Percentiles rank a stretch among this genome's conserved stretches.
Evolutionary conservation across 108 stramenopile genomes (phyloP).

Genomic region (Conticribra guillardii): DNA sequence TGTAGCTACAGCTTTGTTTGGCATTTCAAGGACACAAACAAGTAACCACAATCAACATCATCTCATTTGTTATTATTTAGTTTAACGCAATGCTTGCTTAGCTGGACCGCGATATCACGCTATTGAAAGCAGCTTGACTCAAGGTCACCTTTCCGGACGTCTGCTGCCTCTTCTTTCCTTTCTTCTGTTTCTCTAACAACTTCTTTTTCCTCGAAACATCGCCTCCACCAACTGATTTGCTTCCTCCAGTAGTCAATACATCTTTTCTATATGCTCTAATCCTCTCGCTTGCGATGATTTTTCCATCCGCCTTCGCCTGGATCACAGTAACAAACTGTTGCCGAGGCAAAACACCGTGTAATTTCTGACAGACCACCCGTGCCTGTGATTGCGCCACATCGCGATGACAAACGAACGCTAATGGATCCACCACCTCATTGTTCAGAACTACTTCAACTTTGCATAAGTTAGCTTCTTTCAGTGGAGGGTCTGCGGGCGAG

Average conservation of each 20-base stretch:
- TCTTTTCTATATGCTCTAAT: constrained; percentile 96
- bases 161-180: constrained; percentile 97
- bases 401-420: constrained; percentile 92
- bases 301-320: constrained; percentile 93
- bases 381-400: constrained; percentile 79
- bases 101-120: constrained; percentile 67
- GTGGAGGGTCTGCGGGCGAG: constrained; percentile 68
- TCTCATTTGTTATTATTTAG: too few relatives aligned
- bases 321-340: constrained; percentile 98
- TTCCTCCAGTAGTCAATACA: constrained; percentile 92
- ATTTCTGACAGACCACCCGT: constrained; percentile 86
- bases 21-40: too few relatives aligned
- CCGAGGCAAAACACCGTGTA: constrained; percentile 91
- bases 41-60: too few relatives aligned
- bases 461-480: constrained; percentile 75
- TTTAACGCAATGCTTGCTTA: too few relatives aligned
- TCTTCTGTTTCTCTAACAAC: constrained; percentile 97
- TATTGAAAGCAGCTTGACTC: constrained; percentile 97
- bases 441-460: constrained; percentile 98
- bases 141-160: constrained; percentile 91
- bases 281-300: constrained; percentile 83
- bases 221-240: constrained; percentile 96
- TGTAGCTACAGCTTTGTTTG: too few relatives aligned
- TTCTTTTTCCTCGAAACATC: constrained; percentile 98
- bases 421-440: constrained; percentile 88